Base-by-base conservation (phyloP, 2,329 filamentous ascomycete genomes). In the Colletotrichum musicola region DNA sequence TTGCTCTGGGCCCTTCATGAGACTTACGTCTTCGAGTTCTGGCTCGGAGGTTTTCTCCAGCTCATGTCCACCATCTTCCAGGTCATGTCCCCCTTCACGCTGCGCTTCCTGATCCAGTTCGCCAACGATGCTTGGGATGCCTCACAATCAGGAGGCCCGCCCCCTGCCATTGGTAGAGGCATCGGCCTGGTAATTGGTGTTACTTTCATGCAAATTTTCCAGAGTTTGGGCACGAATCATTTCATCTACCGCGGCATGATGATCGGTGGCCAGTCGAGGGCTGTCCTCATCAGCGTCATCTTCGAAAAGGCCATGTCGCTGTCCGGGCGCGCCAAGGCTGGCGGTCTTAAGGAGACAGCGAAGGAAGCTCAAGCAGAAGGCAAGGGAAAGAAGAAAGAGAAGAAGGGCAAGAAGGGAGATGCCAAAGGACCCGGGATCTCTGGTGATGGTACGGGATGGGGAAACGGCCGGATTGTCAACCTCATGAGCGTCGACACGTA, bases 401-500 rank as follows among this genome's bases (percentile, higher is more conserved):
- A 82, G 56, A 79, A 82, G 22, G 79, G 76, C 25, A 81, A 83
- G 30, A 82, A 83, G 56, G 79, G 78, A 4, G 72, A 75, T 6
- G 74, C 77, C 4, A 81, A 82, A 50, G 78, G 76, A 13, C 76
- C 83, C 3, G 88, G 86, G 3, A 81, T 91, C 20, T 80, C 87
- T 12, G 89, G 89, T 4, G 92, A 96, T 74, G 93, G 92, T 3
- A 84, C 89, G 22, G 96, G 95, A 25, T 98, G 95, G 95, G 91
- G 91, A 65, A 98, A 98, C 75, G 96, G 96, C 22, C 90, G 94
- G 71, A 93, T 98, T 60, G 90, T 96, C 76, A 97, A 97, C 73
- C 77, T 98, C 73, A 98, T 98, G 95, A 95, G 93, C 70, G 94
- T 96, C 51, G 95, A 98, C 77, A 97, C 95, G 0, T 97, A 97